Percentiles rank a stretch among this genome's conserved stretches.
phyloP scores from a whole-genome alignment of 331 rosid species.

The Erythrophleum ivorense region DNA sequence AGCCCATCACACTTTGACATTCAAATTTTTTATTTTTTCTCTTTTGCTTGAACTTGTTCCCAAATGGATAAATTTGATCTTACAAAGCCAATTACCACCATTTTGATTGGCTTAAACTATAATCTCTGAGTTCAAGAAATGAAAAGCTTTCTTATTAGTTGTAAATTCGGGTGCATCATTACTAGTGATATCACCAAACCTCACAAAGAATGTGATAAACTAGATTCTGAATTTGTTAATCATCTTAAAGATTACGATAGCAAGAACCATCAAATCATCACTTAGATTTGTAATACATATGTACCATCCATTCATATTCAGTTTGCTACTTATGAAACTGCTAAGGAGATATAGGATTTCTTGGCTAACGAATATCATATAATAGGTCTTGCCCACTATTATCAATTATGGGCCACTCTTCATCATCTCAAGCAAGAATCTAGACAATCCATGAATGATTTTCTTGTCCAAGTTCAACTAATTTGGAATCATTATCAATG shows the following conservation, averaged over 20 bases:
- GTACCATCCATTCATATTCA: conserved; percentile 4
- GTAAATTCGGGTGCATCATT: conserved; percentile 7
- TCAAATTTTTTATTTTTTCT: too few relatives aligned
- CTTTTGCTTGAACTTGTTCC: too few relatives aligned
- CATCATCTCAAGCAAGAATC: background rate
- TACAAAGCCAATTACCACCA: background rate
- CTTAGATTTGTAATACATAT: background rate
- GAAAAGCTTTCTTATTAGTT: background rate
- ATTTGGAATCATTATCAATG: too few relatives aligned
- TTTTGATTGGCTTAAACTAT: background rate
- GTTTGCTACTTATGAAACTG: background rate
- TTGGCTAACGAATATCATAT: background rate
- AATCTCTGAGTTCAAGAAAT: background rate
- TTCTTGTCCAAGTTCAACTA: background rate
- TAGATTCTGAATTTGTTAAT: too few relatives aligned
- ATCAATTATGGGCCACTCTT: conserved; percentile 13
- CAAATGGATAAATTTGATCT: background rate
- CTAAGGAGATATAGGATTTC: background rate
- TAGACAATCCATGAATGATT: conserved; percentile 21
- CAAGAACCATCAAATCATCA: conserved; percentile 7
- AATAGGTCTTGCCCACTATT: conserved; percentile 5
- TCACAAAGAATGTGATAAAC: too few relatives aligned
- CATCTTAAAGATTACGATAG: background rate
- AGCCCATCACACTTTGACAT: too few relatives aligned
- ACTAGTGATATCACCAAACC: background rate